Evolutionary conservation across 2,329 filamentous ascomycete species (phyloP).

Genomic region (Ceratocystis lukuohia): DNA sequence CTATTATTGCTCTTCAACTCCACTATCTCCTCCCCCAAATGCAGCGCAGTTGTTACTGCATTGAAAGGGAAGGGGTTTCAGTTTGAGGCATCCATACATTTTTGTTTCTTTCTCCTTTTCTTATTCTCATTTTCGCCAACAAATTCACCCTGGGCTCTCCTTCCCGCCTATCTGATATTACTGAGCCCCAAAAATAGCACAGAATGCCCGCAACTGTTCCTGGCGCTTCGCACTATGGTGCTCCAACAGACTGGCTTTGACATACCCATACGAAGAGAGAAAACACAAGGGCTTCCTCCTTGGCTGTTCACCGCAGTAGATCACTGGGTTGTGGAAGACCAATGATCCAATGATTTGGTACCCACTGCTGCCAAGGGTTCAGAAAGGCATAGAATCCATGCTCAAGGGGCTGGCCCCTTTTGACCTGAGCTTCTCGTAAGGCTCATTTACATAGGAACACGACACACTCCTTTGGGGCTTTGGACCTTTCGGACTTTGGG

Average conservation of each 20-base stretch:
- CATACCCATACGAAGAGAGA: not conserved
- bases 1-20: not conserved
- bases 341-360: slow-evolving; percentile 3
- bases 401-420: slow-evolving; percentile 10
- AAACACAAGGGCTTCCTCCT: not conserved
- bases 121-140: not conserved
- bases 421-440: not conserved
- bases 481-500: not conserved
- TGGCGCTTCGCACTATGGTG: not conserved
- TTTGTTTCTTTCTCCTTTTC: not conserved
- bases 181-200: slow-evolving; percentile 1
- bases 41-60: not conserved
- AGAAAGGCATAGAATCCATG: not conserved
- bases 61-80: not conserved
- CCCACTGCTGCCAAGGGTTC: not conserved
- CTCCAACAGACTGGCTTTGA: slow-evolving; percentile 4
- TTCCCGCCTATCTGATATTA: not conserved
- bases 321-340: not conserved
- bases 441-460: not conserved
- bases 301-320: not conserved
- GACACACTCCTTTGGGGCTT: not conserved
- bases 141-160: not conserved
- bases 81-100: not conserved
- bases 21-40: not conserved
- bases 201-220: not conserved